Conservation (phyloP, 108 stramenopile species). For the Skeletonema menzelii region DNA sequence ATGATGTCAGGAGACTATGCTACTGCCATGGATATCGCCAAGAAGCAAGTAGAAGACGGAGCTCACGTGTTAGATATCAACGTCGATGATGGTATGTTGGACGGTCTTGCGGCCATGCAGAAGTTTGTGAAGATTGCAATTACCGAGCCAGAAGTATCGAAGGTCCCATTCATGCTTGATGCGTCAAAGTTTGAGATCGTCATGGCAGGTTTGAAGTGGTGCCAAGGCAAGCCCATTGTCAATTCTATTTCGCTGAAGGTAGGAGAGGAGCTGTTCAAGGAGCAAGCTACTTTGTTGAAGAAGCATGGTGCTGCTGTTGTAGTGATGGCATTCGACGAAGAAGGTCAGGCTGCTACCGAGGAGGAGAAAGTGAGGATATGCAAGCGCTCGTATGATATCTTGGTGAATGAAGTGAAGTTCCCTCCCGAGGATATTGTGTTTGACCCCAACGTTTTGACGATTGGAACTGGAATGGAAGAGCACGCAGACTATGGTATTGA, state of each 20-base stretch:
- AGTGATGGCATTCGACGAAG: conserved; percentile 99
- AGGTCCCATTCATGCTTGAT: conserved; percentile 99
- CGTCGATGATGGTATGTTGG: conserved; percentile 98
- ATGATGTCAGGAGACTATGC: conserved; percentile 96
- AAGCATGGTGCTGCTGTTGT: conserved; percentile 98
- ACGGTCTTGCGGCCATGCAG: conserved; percentile 97
- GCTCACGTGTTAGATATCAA: conserved; percentile 99
- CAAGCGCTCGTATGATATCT: conserved; percentile 98
- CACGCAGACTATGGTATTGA: conserved; percentile 97
- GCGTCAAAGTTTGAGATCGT: conserved; percentile 99
- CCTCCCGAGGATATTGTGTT: conserved; percentile 99
- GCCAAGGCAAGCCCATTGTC: conserved; percentile 96
- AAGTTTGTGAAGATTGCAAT: conserved; percentile 99
- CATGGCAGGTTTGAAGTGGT: conserved; percentile 94
- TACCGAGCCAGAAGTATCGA: conserved; percentile 95
- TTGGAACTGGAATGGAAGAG: conserved; percentile 99
- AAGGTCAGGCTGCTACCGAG: conserved; percentile 97
- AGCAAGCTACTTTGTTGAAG: conserved; percentile 93
- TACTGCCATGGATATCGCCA: conserved; percentile 97
- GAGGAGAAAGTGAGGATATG: conserved; percentile 98
- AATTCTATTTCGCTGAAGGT: conserved; percentile 99
- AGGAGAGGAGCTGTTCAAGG: conserved; percentile 96
- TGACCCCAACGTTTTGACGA: conserved; percentile 98
- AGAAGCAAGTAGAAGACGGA: conserved; percentile 97
- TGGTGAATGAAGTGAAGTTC: conserved; percentile 94